Conservation (phyloP, 1,284 basidiomycete genomes). For the Rugosomyces carneus region DNA sequence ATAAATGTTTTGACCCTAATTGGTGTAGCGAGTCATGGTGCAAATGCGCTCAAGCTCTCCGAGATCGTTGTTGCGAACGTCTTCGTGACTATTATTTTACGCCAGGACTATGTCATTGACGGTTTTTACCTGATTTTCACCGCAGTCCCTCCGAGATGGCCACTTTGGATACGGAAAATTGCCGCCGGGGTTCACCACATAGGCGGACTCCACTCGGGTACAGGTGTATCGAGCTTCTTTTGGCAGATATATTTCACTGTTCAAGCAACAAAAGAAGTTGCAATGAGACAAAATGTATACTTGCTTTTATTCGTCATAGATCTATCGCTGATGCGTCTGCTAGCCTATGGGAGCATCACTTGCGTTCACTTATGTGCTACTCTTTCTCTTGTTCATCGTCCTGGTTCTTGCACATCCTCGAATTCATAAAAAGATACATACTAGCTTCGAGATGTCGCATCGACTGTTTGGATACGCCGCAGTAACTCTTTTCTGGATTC, state of each 20-base stretch:
- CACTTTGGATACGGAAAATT: conserved; percentile 45
- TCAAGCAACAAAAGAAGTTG: conserved; percentile 47
- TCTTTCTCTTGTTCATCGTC: conserved; percentile 43
- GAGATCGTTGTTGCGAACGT: conserved; percentile 48
- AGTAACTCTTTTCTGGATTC: conserved; percentile 49
- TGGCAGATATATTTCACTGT: conserved; percentile 48
- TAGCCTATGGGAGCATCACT: conserved; percentile 34
- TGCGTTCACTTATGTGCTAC: conserved; percentile 45
- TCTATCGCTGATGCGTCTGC: conserved; percentile 2
- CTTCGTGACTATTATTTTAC: conserved; percentile 51
- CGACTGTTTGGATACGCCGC: conserved; percentile 53
- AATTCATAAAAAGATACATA: conserved; percentile 41
- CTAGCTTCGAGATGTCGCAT: conserved; percentile 49
- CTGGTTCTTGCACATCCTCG: conserved; percentile 45
- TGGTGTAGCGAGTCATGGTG: conserved; percentile 32
- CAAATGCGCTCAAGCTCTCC: conserved; percentile 42
- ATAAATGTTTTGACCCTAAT: conserved; percentile 50
- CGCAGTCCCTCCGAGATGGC: conserved; percentile 45
- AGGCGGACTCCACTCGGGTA: conserved; percentile 53
- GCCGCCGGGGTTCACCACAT: conserved; percentile 54
- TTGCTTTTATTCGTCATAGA: conserved; percentile 12
- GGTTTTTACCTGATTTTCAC: conserved; percentile 48
- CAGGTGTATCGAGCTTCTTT: conserved; percentile 45
- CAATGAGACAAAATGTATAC: conserved; percentile 33
- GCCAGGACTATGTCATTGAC: conserved; percentile 60